phyloP scores from a whole-genome alignment of 2,329 filamentous ascomycete species.

The Stachybotrys elegans region DNA sequence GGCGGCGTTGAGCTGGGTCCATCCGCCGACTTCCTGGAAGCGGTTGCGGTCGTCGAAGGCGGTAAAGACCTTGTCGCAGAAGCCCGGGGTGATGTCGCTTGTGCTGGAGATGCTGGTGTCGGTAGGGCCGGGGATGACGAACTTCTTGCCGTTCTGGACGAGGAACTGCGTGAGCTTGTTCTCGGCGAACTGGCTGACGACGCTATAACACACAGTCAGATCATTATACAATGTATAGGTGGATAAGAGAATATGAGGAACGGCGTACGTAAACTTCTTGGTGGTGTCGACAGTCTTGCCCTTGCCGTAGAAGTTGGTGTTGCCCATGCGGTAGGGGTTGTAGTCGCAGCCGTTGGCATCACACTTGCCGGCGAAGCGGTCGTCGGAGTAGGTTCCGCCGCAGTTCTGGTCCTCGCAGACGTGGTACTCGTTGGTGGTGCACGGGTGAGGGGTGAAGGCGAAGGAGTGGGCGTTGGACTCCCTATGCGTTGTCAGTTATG shows the following conservation, averaged over 20 bases:
- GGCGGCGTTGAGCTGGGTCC: constrained; percentile 49
- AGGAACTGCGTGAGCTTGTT: constrained; percentile 33
- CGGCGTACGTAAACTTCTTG: constrained; percentile 20
- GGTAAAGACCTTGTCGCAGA: constrained; percentile 52
- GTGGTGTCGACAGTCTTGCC: constrained; percentile 24
- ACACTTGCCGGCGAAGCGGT: constrained; percentile 44
- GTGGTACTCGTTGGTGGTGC: constrained; percentile 35
- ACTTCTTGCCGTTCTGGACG: constrained; percentile 42
- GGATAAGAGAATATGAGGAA: neutral
- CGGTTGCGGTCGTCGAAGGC: constrained; percentile 44
- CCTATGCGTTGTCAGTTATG: constrained; percentile 7
- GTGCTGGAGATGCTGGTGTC: constrained; percentile 19
- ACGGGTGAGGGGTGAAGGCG: constrained; percentile 40
- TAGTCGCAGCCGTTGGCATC: constrained; percentile 34
- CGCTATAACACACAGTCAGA: neutral
- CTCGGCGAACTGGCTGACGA: constrained; percentile 2
- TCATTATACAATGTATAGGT: neutral
- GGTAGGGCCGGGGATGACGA: constrained; percentile 32
- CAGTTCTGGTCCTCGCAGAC: constrained; percentile 35
- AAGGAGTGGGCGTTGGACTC: constrained; percentile 35
- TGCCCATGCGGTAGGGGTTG: constrained; percentile 29
- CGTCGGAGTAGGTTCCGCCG: constrained; percentile 30
- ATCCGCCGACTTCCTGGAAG: constrained; percentile 52
- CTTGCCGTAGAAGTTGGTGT: constrained; percentile 22
- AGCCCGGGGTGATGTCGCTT: constrained; percentile 52